Evolutionary conservation across 2,329 filamentous ascomycete species (phyloP).

Genomic region (Xylaria sp.): DNA sequence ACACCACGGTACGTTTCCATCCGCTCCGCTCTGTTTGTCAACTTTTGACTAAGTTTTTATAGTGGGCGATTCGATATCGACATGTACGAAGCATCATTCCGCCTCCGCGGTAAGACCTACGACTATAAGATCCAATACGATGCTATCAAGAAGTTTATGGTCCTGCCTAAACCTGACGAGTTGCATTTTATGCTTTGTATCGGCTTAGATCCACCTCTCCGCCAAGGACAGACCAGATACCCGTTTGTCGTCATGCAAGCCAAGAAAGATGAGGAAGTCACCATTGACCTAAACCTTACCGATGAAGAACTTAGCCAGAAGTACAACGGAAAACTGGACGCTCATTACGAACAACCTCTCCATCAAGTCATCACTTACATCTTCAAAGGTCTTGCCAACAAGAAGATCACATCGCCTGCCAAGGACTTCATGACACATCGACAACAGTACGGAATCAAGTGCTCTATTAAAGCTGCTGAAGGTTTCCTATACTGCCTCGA

Average conservation of each 20-base stretch:
- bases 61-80: constrained; percentile 99
- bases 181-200: constrained; percentile 95
- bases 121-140: constrained; percentile 99
- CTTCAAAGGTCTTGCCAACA: constrained; percentile 92
- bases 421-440: constrained; percentile 96
- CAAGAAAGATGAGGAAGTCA: constrained; percentile 97
- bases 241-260: constrained; percentile 99
- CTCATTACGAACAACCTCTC: constrained; percentile 93
- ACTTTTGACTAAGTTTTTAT: constrained; percentile 27
- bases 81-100: constrained; percentile 98
- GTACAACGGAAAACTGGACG: constrained; percentile 89
- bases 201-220: constrained; percentile 91
- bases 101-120: constrained; percentile 97
- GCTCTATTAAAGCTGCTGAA: constrained; percentile 99
- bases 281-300: constrained; percentile 94
- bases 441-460: constrained; percentile 95
- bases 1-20: constrained; percentile 77
- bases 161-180: constrained; percentile 98
- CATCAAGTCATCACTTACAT: constrained; percentile 95
- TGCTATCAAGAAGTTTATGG: constrained; percentile 98
- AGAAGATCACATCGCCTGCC: constrained; percentile 93
- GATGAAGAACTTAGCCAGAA: constrained; percentile 84
- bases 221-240: constrained; percentile 97
- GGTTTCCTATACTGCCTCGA: constrained; percentile 97
- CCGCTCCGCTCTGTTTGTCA: background rate